Percentiles rank a stretch among this genome's conserved stretches.
These are phyloP conservation scores for Crithidia thermophila DNA, from an alignment of 208 protist species.

Conservation along the genomic window DNA sequence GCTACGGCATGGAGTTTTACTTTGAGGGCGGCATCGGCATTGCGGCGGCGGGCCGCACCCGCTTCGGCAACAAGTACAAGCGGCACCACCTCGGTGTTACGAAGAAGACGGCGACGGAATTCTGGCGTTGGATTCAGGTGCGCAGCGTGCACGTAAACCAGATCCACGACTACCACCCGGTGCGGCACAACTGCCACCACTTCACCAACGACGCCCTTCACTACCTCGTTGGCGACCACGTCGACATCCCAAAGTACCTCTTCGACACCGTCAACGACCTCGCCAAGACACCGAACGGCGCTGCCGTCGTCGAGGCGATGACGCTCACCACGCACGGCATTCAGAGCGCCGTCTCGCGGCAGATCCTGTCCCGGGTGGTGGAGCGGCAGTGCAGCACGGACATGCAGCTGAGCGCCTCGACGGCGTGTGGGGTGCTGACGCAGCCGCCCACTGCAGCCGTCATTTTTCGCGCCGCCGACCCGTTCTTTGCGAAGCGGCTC, in stretches of 20 bases:
- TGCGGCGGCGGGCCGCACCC: conserved; percentile 58
- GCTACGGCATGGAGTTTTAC: conserved; percentile 94
- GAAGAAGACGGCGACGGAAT: conserved; percentile 43
- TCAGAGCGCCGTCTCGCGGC: conserved; percentile 44
- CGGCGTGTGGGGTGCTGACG: conserved; percentile 40
- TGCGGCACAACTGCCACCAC: conserved; percentile 94
- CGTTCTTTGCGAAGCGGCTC: conserved; percentile 5
- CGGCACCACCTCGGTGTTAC: conserved; percentile 59
- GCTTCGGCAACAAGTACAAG: conserved; percentile 80
- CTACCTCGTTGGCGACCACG: conserved; percentile 57
- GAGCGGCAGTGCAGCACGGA: conserved; percentile 47
- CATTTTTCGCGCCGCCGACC: conserved; percentile 59
- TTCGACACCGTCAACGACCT: conserved; percentile 50
- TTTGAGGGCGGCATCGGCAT: conserved; percentile 92
- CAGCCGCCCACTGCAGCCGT: conserved; percentile 56
- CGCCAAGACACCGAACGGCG: conserved; percentile 47
- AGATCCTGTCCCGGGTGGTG: conserved; percentile 30
- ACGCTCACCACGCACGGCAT: conserved; percentile 46
- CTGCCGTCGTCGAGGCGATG: conserved; percentile 43
- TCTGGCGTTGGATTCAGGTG: conserved; percentile 54
- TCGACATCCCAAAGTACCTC: conserved; percentile 47
- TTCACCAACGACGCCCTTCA: conserved; percentile 72
- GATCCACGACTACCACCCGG: conserved; percentile 83
- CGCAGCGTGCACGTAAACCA: conserved; percentile 41
- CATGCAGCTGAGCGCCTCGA: conserved; percentile 38